phyloP scores from a whole-genome alignment of 108 stramenopile species.

The Schizochytrium sp. region DNA sequence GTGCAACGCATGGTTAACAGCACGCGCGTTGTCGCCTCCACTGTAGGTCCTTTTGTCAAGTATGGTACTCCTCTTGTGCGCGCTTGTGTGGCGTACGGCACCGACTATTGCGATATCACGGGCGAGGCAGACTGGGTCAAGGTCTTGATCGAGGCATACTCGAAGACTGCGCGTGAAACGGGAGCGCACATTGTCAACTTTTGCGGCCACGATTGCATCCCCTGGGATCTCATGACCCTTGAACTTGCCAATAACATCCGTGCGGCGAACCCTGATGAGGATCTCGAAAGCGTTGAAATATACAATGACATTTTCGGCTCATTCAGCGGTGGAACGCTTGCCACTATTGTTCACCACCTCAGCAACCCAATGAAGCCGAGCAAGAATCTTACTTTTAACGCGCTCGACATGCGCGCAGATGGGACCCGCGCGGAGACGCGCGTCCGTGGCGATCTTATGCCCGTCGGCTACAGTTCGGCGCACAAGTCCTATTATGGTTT shows the following conservation, averaged over 20 bases:
- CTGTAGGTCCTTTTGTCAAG: constrained; percentile 70
- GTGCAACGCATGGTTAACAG: constrained; percentile 56
- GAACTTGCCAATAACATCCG: background rate
- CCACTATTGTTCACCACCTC: background rate
- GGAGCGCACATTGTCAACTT: constrained; percentile 63
- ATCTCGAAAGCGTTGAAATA: background rate
- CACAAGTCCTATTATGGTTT: background rate
- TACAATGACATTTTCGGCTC: background rate
- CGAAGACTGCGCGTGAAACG: constrained; percentile 43
- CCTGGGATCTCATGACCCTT: constrained; percentile 62
- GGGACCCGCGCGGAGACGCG: background rate
- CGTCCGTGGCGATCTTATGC: background rate
- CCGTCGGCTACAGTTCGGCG: background rate
- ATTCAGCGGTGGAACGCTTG: background rate
- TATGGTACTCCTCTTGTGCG: constrained; percentile 65
- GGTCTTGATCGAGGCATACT: constrained; percentile 57
- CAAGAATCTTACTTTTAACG: background rate
- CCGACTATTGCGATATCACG: constrained; percentile 82
- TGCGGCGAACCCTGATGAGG: background rate
- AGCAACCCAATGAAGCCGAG: background rate
- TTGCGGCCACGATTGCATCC: constrained; percentile 75
- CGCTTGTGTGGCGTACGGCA: constrained; percentile 65
- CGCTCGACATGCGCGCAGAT: background rate
- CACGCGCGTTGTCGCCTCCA: constrained; percentile 65
- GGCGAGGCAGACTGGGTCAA: constrained; percentile 76